Percentiles rank a stretch among this genome's conserved stretches.
Evolutionary conservation across 2,329 filamentous ascomycete species (phyloP).

Genomic region (Monosporascus sp.): DNA sequence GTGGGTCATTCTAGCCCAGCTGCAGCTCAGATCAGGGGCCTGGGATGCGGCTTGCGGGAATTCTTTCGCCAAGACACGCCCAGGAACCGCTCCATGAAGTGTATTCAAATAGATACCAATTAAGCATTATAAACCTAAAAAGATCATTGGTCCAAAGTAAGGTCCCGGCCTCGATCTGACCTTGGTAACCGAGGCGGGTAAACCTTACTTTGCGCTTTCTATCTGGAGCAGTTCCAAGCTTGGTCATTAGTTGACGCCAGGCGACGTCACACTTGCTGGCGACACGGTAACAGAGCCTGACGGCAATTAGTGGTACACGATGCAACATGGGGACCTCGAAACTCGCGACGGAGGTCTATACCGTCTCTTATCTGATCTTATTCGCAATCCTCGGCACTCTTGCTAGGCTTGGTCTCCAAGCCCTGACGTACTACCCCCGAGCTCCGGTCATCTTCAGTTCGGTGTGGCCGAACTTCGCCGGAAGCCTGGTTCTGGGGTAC

Average conservation of each 20-base stretch:
- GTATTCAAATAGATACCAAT: too few species aligned
- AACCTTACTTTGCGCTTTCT: too few species aligned
- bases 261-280: too few species aligned
- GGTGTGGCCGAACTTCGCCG: slow-evolving; percentile 83
- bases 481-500: slow-evolving; percentile 80
- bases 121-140: not conserved
- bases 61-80: not conserved
- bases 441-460: slow-evolving; percentile 69
- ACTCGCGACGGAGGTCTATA: slow-evolving; percentile 58
- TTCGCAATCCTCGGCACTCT: slow-evolving; percentile 83
- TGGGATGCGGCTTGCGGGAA: not conserved
- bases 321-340: slow-evolving; percentile 34
- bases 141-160: not conserved
- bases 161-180: too few species aligned
- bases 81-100: too few species aligned
- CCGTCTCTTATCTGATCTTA: slow-evolving; percentile 74
- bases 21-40: too few species aligned
- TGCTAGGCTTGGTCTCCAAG: slow-evolving; percentile 73
- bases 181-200: too few species aligned
- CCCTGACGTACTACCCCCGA: slow-evolving; percentile 72
- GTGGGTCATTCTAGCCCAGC: too few species aligned
- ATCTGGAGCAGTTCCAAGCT: too few species aligned
- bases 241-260: too few species aligned
- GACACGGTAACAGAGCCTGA: too few species aligned
- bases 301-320: too few species aligned